These are phyloP conservation scores for Juglanconis oblonga DNA, from an alignment of 2,329 filamentous ascomycete genomes.

Conservation along the genomic window DNA sequence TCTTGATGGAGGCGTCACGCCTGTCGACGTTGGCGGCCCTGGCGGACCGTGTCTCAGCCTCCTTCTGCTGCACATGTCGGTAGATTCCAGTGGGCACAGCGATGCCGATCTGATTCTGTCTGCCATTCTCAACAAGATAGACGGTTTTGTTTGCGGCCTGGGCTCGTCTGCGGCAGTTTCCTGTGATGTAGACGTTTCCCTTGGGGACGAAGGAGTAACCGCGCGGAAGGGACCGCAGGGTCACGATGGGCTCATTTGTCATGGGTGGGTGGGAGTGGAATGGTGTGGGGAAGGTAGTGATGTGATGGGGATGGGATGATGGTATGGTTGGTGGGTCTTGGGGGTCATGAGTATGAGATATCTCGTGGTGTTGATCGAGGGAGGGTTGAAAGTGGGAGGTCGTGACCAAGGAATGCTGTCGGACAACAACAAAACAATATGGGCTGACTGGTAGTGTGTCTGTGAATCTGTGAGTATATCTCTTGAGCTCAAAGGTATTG, in stretches of 20 bases:
- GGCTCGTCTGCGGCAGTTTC: conserved; percentile 36
- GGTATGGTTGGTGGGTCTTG: too few species aligned
- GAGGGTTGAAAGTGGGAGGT: too few species aligned
- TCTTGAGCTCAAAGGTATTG: too few species aligned
- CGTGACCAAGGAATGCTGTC: too few species aligned
- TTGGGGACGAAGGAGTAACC: conserved; percentile 41
- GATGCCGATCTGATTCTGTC: conserved; percentile 31
- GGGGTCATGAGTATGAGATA: too few species aligned
- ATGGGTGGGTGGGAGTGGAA: not conserved
- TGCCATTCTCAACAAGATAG: conserved; percentile 32
- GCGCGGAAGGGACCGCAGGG: conserved; percentile 29
- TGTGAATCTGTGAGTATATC: too few species aligned
- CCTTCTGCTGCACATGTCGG: conserved; percentile 25
- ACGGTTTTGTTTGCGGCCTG: conserved; percentile 30
- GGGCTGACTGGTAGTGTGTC: too few species aligned
- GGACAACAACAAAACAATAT: too few species aligned
- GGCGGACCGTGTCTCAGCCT: conserved; percentile 29
- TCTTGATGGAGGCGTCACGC: conserved; percentile 32
- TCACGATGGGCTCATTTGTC: conserved; percentile 1
- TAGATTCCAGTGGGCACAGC: conserved; percentile 36
- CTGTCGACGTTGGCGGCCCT: conserved; percentile 31
- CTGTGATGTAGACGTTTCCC: conserved; percentile 41
- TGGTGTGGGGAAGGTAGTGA: too few species aligned
- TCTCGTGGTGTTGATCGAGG: too few species aligned
- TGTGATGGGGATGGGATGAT: too few species aligned